A percentile compares a stretch with the other conserved stretches of the same genome.
Conservation (phyloP, 495 filamentous ascomycete species). For the Cairneyella variabilis region DNA sequence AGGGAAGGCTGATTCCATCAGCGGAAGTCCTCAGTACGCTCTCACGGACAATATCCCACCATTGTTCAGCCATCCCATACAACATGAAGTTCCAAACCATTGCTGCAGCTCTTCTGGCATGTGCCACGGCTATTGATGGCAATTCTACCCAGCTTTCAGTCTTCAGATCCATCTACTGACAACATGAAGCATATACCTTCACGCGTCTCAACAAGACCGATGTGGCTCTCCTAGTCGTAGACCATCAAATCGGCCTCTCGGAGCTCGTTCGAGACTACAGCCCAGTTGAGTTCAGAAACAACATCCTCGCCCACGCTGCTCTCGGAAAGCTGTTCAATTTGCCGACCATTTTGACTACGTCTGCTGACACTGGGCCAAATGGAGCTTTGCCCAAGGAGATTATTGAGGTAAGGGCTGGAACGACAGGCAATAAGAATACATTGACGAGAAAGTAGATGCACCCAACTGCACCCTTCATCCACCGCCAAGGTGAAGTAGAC, state of each 20-base stretch:
- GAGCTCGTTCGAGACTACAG: slow-evolving; percentile 61
- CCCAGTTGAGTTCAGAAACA: slow-evolving; percentile 58
- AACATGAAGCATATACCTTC: slow-evolving; percentile 26
- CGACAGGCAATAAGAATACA: background rate
- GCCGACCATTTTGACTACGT: slow-evolving; percentile 67
- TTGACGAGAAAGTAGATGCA: slow-evolving; percentile 41
- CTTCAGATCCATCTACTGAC: background rate
- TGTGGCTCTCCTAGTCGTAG: slow-evolving; percentile 62
- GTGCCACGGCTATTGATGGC: background rate
- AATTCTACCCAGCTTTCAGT: background rate
- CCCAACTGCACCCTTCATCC: slow-evolving; percentile 62
- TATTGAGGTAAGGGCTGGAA: slow-evolving; percentile 29
- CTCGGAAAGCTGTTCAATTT: slow-evolving; percentile 64
- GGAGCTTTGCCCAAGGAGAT: slow-evolving; percentile 71
- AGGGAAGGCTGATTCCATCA: too few species aligned
- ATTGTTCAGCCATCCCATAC: background rate
- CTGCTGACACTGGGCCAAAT: slow-evolving; percentile 61
- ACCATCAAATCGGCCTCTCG: slow-evolving; percentile 70
- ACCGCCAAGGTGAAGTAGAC: slow-evolving; percentile 70
- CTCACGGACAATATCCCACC: too few species aligned
- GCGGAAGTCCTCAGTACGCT: too few species aligned
- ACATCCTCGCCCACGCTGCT: slow-evolving; percentile 65
- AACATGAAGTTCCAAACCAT: slow-evolving; percentile 5
- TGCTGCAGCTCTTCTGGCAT: background rate
- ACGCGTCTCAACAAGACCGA: slow-evolving; percentile 54